Percentiles rank a stretch among this genome's conserved stretches.
These are phyloP conservation scores for Kockiozyma suomiensis DNA, from an alignment of 805 yeast species.

Conservation along the genomic window DNA sequence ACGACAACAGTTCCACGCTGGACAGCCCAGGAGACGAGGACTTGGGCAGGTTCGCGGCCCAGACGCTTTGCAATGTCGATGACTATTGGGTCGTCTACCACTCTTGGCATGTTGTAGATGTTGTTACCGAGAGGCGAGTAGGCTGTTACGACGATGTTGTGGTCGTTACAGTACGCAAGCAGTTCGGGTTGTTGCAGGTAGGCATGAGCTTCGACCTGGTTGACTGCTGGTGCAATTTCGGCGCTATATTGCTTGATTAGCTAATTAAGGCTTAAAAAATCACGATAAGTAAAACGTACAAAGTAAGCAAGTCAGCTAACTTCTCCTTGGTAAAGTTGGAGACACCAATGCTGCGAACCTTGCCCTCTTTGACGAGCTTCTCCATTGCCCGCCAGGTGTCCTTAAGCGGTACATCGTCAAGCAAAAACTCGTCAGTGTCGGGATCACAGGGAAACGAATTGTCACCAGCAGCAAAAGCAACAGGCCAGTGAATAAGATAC, in stretches of 20 bases:
- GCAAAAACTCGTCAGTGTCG: conserved; percentile 46
- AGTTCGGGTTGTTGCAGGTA: conserved; percentile 66
- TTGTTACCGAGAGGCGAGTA: conserved; percentile 74
- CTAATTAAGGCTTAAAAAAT: conserved; percentile 45
- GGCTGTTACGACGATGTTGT: conserved; percentile 65
- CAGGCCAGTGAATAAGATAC: conserved; percentile 71
- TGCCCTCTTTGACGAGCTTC: conserved; percentile 60
- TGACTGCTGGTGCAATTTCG: conserved; percentile 63
- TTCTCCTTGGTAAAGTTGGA: conserved; percentile 63
- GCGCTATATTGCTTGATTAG: conserved; percentile 45
- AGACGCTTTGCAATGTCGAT: conserved; percentile 60
- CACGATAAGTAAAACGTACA: conserved; percentile 55
- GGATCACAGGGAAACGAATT: conserved; percentile 50
- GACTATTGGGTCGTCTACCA: conserved; percentile 44
- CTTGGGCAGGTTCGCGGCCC: conserved; percentile 52
- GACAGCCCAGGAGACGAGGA: conserved; percentile 57
- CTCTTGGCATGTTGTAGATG: conserved; percentile 68
- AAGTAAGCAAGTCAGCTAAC: conserved; percentile 51
- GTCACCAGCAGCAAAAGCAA: conserved; percentile 41
- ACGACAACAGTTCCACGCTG: conserved; percentile 33
- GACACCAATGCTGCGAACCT: conserved; percentile 68
- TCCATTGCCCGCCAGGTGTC: conserved; percentile 70
- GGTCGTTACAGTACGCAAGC: conserved; percentile 52
- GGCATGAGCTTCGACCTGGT: conserved; percentile 79
- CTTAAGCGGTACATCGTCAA: conserved; percentile 51